Conservation (phyloP, 2,329 filamentous ascomycete species). For the Nannizzia gypsea region DNA sequence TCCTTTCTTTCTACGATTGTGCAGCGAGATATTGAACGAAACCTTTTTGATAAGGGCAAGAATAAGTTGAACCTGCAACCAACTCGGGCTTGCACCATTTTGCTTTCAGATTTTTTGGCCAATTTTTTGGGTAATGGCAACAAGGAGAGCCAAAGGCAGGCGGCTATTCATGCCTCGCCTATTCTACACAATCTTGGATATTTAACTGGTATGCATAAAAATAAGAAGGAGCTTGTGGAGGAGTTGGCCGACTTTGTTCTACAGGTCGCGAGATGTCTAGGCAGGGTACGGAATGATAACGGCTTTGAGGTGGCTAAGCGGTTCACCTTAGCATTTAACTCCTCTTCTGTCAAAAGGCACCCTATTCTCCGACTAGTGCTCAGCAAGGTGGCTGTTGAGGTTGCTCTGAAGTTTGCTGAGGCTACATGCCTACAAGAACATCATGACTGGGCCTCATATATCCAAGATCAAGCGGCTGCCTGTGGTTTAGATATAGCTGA, state of each 20-base stretch:
- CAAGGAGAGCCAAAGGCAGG: not conserved
- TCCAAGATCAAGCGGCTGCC: conserved; percentile 25
- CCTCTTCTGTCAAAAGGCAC: conserved; percentile 14
- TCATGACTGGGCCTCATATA: conserved; percentile 29
- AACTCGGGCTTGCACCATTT: conserved; percentile 12
- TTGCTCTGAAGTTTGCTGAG: conserved; percentile 32
- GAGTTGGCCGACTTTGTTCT: conserved; percentile 26
- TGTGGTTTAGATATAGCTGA: conserved; percentile 12
- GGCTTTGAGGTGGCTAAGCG: conserved; percentile 17
- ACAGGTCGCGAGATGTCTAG: conserved; percentile 26
- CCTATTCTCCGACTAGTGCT: conserved; percentile 22
- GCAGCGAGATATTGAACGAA: conserved; percentile 9
- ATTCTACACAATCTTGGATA: conserved; percentile 20
- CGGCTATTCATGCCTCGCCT: not conserved
- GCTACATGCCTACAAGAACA: conserved; percentile 27
- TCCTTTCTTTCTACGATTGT: conserved; percentile 5
- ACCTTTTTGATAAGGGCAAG: not conserved
- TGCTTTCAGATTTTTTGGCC: conserved; percentile 13
- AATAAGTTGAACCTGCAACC: conserved; percentile 3
- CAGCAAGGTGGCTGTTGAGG: conserved; percentile 27
- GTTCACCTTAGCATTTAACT: conserved; percentile 19
- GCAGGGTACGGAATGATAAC: conserved; percentile 16
- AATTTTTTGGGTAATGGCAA: conserved; percentile 3
- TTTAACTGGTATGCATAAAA: conserved; percentile 21
- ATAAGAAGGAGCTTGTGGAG: conserved; percentile 23